Evolutionary conservation across 257 asterid species (phyloP).

Genomic region (Solanum corneliomulleri): DNA sequence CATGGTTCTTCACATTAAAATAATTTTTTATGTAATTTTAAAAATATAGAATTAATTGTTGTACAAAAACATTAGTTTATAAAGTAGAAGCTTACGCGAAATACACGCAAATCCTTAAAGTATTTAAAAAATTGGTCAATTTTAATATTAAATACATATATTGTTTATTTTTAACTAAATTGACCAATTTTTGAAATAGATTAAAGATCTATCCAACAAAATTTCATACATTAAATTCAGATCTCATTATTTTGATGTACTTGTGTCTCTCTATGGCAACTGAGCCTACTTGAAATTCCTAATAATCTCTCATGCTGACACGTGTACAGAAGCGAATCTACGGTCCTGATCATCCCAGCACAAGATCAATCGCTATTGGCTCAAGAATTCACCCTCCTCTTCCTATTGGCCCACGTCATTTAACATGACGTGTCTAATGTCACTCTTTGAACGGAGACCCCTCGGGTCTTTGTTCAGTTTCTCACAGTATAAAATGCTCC

Average conservation of each 20-base stretch:
- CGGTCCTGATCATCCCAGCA: slow-evolving; percentile 15
- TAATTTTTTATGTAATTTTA: background rate
- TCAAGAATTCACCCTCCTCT: background rate
- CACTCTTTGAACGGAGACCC: background rate
- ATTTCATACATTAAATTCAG: background rate
- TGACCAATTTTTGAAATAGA: background rate
- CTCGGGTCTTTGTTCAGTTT: background rate
- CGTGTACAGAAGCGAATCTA: background rate
- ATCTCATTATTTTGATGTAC: background rate
- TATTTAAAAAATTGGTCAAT: no score
- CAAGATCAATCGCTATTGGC: slow-evolving; percentile 15
- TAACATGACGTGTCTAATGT: background rate
- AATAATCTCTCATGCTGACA: background rate
- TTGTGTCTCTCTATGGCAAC: background rate
- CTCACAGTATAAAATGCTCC: background rate
- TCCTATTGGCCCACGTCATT: slow-evolving; percentile 31
- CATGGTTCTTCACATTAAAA: background rate
- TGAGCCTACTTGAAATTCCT: background rate
- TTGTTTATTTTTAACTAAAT: background rate
- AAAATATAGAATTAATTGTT: background rate
- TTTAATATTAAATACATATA: no score
- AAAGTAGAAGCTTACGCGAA: background rate
- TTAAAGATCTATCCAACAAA: background rate
- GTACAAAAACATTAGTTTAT: no score
- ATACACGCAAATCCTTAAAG: background rate